Conservation (phyloP, 176 grass and related monocot genomes). For the Eragrostis curvula region DNA sequence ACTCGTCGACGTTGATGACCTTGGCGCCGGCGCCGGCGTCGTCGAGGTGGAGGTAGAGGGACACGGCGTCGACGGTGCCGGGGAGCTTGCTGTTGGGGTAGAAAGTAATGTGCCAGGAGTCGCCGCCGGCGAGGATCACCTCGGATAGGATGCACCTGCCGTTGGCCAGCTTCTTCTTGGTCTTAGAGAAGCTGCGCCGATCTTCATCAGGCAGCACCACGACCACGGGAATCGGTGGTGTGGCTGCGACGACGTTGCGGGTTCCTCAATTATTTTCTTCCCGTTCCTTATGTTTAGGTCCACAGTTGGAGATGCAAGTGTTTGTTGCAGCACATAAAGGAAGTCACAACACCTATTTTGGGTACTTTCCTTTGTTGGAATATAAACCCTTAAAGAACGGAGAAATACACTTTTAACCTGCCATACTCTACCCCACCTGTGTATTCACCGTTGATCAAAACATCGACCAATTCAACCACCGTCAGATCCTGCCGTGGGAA, state of each 20-base stretch:
- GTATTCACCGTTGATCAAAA: too few species aligned
- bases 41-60: neutral
- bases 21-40: neutral
- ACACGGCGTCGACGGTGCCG: neutral
- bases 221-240: neutral
- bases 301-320: too few species aligned
- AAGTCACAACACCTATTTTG: too few species aligned
- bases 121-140: neutral
- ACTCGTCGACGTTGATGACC: neutral
- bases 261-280: too few species aligned
- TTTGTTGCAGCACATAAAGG: too few species aligned
- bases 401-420: too few species aligned
- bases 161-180: neutral
- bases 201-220: neutral
- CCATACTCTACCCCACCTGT: too few species aligned
- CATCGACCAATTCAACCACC: too few species aligned
- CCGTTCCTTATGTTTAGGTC: too few species aligned
- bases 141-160: neutral
- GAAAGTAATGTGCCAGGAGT: neutral
- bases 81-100: constrained; percentile 12
- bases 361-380: too few species aligned
- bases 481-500: too few species aligned
- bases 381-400: too few species aligned
- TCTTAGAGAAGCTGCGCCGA: neutral
- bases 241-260: neutral